Evolutionary conservation across 2,329 filamentous ascomycete genomes (phyloP).

Genomic region (Neonectria faginata): DNA sequence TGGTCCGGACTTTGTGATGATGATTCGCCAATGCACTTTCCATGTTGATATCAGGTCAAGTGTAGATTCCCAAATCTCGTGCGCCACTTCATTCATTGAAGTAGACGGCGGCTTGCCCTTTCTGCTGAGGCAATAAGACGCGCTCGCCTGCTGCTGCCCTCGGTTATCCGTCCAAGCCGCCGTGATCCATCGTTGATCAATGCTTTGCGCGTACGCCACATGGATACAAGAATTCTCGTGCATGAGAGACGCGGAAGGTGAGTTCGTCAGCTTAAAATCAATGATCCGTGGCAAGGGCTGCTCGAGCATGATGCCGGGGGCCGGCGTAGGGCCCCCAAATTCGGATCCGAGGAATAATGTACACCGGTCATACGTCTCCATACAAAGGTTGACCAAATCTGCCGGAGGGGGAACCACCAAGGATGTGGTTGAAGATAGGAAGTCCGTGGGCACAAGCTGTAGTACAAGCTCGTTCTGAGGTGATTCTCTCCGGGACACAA

Average conservation of each 20-base stretch:
- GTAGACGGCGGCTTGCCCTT: slow-evolving; percentile 64
- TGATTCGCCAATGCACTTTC: slow-evolving; percentile 81
- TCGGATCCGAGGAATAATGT: slow-evolving; percentile 56
- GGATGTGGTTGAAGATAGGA: slow-evolving; percentile 72
- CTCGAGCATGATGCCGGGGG: slow-evolving; percentile 80
- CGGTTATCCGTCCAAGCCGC: slow-evolving; percentile 85
- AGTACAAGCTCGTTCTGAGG: slow-evolving; percentile 76
- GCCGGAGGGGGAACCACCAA: slow-evolving; percentile 71
- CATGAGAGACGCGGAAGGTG: slow-evolving; percentile 78
- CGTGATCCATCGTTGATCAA: slow-evolving; percentile 82
- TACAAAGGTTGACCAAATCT: slow-evolving; percentile 72
- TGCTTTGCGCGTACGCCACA: slow-evolving; percentile 80
- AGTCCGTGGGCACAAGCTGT: slow-evolving; percentile 77
- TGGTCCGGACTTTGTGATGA: slow-evolving; percentile 77
- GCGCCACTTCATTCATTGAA: slow-evolving; percentile 71
- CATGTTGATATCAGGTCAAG: slow-evolving; percentile 76
- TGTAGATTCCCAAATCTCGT: slow-evolving; percentile 83
- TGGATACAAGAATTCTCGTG: slow-evolving; percentile 85
- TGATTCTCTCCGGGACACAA: slow-evolving; percentile 56
- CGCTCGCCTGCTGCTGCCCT: slow-evolving; percentile 77
- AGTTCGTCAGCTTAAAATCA: slow-evolving; percentile 77
- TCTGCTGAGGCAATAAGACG: slow-evolving; percentile 77
- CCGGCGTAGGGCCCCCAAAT: slow-evolving; percentile 66
- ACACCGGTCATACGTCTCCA: slow-evolving; percentile 84
- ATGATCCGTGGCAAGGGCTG: slow-evolving; percentile 76